Evolutionary conservation across 139 green algal genomes (phyloP), one percentile per base, ranked within the genome.

Genomic region (Chlamydomonas sp.): DNA sequence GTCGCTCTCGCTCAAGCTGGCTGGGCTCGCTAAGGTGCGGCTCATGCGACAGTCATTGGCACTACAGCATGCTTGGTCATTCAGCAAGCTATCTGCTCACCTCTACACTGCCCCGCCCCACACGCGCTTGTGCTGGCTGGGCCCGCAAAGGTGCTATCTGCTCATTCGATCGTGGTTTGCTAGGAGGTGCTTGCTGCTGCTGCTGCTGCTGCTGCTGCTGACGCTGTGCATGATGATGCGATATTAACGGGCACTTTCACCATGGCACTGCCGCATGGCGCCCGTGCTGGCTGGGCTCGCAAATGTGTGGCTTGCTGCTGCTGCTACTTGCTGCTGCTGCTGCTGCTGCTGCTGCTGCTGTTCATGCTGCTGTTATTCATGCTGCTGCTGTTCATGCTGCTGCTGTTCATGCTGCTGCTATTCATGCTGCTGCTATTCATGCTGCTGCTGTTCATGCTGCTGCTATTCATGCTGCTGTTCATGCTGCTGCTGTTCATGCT

Each of bases 1-100:
- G 73, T 97, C 90, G 16, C 84, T 97, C 35, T 90, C 95, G 50
- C 76, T 97, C 33, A 79, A 81, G 3, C 75, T 97, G 29, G 80
- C 62, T 20, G 92, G 92, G 30, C 80, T 93, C 36, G 74, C 71
- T 54, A 90, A 92, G 68, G 81, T 97, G 73, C 79, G 20, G n/a
- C 22, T 24, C 20, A 16, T 26, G 54, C 22, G 24, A 35, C 20
- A 24, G 16, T 35, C 20, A 34, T 16, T 6, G 13, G 20, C 24
- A 63, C 13, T 28, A 6, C 54, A 34, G 54, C 8, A 13, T 63
- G 54, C 54, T 34, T 16, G n/a, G 54, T 24, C n/a, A 6, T 34
- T 54, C 20, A 26, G 43, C 20, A 26, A 13, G 43, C 20, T n/a
- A n/a, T n/a, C n/a, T n/a, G n/a, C n/a, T n/a, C n/a, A n/a, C n/a